Base-by-base conservation (phyloP, 768 basidiomycete genomes). In the Hygrophoropsis aurantiaca region DNA sequence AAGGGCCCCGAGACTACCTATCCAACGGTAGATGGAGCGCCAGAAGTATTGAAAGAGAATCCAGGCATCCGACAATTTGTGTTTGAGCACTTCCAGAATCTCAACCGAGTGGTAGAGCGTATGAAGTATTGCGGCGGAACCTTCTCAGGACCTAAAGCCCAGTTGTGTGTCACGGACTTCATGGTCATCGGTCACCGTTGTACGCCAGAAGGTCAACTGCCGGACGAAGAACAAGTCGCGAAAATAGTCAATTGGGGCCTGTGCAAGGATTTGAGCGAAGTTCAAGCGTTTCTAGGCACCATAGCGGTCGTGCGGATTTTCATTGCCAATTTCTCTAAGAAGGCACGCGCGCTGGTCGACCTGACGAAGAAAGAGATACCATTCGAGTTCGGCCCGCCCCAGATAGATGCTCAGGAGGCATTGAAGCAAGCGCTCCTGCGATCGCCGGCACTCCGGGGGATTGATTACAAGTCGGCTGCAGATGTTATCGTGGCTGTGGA, bases 181-280 rank as follows among this genome's bases (percentile, higher is more conserved):
- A 49, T 56, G 0, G 60, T 76, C 1, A 43, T 79, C 0, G 71
- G 74, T 0, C 70, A 78, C 36, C 42, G 40, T 0, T 75, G 72
- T 44, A 73, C 66, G 0, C 62, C 56, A 9, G 56, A 69, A 16
- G 74, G 69, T 0, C 51, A 58, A 0, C 21, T 65, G 0, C 67
- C 69, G 0, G 62, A 72, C 4, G 42, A 61, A 4, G 36, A 30
- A 0, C 58, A 53, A 3, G 50, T 57, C 1, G 58, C 44, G 3
- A 70, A 69, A 20, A 62, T 73, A 7, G 1, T 41, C 0, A 52
- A 65, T 32, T 72, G 70, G 70, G 65, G 60, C 0, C 20, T 54
- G 0, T 64, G 56, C 25, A 4, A 47, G 11, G 53, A 41, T 11
- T 40, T 57, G 2, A 49, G 32, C 0, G 58, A 64, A 0, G 58